A percentile compares a stretch with the other conserved stretches of the same genome.
Conservation (phyloP, 768 basidiomycete genomes). For the Cystobasidium tubakii region DNA sequence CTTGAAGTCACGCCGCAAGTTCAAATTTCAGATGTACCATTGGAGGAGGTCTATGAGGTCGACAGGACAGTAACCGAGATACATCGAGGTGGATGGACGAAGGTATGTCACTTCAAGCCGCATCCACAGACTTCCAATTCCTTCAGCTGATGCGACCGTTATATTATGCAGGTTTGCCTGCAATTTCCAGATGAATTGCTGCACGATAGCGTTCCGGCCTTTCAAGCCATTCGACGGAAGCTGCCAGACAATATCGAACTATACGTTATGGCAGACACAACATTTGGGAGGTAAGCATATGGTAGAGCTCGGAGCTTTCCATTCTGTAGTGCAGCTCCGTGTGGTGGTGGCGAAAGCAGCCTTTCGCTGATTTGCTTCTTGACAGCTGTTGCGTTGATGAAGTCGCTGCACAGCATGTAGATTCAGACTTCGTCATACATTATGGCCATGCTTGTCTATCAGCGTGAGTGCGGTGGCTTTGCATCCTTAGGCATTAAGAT, state of each 20-base stretch:
- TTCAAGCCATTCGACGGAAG: conserved; percentile 58
- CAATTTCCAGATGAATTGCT: conserved; percentile 95
- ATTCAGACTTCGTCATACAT: conserved; percentile 84
- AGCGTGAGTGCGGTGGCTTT: conserved; percentile 56
- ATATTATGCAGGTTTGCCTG: conserved; percentile 55
- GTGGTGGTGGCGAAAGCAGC: not conserved
- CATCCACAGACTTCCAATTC: too few species aligned
- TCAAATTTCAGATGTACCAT: conserved; percentile 24
- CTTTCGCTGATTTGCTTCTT: conserved; percentile 33
- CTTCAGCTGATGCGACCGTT: not conserved
- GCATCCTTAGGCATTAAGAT: not conserved
- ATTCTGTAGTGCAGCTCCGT: not conserved
- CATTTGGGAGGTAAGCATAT: conserved; percentile 75
- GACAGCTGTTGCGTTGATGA: conserved; percentile 91
- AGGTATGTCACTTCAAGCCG: not conserved
- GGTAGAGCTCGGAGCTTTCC: not conserved
- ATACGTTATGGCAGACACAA: conserved; percentile 93
- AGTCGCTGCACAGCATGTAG: conserved; percentile 85
- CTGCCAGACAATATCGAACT: conserved; percentile 58
- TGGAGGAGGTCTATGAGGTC: conserved; percentile 27
- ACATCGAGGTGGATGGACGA: conserved; percentile 24
- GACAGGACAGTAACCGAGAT: conserved; percentile 17
- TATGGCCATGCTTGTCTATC: conserved; percentile 96
- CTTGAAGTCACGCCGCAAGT: conserved; percentile 15
- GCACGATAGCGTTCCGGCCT: conserved; percentile 77